Conservation (phyloP, 805 yeast genomes). For the Suhomyces prunicola region DNA sequence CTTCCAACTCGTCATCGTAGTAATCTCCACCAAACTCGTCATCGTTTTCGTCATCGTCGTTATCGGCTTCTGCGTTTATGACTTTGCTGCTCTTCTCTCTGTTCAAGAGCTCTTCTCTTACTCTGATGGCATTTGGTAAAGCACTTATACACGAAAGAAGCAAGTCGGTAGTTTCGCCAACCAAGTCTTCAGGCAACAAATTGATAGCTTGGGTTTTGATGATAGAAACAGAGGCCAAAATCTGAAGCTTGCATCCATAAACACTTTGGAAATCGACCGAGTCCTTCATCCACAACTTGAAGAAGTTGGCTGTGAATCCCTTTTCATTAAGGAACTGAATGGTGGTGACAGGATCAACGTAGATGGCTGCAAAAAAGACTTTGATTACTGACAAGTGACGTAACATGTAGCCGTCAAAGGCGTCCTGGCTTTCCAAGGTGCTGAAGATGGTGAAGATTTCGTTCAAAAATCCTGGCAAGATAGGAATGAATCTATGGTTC, state of each 20-base stretch:
- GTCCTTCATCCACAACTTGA: conserved; percentile 48
- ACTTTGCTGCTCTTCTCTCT: conserved; percentile 35
- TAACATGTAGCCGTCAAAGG: conserved; percentile 45
- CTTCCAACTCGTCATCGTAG: conserved; percentile 39
- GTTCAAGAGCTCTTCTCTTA: conserved; percentile 42
- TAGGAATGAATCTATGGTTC: conserved; percentile 28
- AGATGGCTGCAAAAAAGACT: conserved; percentile 39
- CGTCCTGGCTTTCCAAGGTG: conserved; percentile 32
- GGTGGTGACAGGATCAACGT: conserved; percentile 37
- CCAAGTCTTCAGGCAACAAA: conserved; percentile 31
- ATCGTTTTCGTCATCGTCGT: conserved; percentile 22
- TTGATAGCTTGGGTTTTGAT: conserved; percentile 29
- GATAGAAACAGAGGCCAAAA: conserved; percentile 43
- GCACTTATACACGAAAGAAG: conserved; percentile 40
- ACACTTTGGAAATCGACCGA: conserved; percentile 49
- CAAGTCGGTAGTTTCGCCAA: conserved; percentile 37
- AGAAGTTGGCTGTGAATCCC: conserved; percentile 35
- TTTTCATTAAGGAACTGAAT: conserved; percentile 37
- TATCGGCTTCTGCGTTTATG: conserved; percentile 13
- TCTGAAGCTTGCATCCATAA: conserved; percentile 53
- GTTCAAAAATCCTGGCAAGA: conserved; percentile 24
- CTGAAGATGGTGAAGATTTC: conserved; percentile 38
- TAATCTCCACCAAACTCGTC: conserved; percentile 30
- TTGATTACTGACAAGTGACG: conserved; percentile 41
- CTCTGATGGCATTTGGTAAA: conserved; percentile 49